Percentiles rank a stretch among this genome's conserved stretches.
phyloP scores from a whole-genome alignment of 2,329 filamentous ascomycete species.

The Aspergillus jensenii region DNA sequence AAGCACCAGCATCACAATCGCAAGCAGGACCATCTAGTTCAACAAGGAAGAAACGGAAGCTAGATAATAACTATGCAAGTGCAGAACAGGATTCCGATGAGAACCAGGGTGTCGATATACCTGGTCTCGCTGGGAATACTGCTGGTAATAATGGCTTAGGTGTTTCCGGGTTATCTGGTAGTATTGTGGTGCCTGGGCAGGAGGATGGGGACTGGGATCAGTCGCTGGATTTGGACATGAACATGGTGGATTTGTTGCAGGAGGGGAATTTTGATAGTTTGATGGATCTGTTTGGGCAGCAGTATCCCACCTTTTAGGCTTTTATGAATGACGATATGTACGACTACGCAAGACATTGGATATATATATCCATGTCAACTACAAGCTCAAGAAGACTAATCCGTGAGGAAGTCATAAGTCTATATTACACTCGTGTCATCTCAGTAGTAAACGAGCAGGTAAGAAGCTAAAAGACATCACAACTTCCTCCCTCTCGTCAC shows the following conservation, averaged over 20 bases:
- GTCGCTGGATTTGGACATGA: constrained; percentile 26
- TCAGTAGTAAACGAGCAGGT: constrained; percentile 22
- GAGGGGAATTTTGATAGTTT: constrained; percentile 32
- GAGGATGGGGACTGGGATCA: neutral
- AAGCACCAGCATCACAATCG: neutral
- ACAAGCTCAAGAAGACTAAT: neutral
- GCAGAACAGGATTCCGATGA: neutral
- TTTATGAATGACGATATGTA: neutral
- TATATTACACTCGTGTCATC: constrained; percentile 30
- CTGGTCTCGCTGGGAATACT: neutral
- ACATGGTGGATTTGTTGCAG: constrained; percentile 34
- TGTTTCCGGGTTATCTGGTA: neutral
- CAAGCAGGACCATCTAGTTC: neutral
- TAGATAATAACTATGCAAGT: neutral
- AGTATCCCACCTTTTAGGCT: constrained; percentile 29
- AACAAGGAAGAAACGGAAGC: neutral
- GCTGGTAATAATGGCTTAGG: neutral
- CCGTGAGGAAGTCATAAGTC: constrained; percentile 31
- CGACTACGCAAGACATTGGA: too few relatives aligned
- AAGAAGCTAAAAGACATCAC: constrained; percentile 24
- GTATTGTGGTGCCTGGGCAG: neutral
- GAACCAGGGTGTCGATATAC: neutral
- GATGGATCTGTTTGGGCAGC: constrained; percentile 33
- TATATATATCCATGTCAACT: neutral
- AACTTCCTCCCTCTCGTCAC: constrained; percentile 26